A percentile compares a stretch with the other conserved stretches of the same genome.
Conservation (phyloP, 2,329 filamentous ascomycete species). For the Alternaria tenuissima region DNA sequence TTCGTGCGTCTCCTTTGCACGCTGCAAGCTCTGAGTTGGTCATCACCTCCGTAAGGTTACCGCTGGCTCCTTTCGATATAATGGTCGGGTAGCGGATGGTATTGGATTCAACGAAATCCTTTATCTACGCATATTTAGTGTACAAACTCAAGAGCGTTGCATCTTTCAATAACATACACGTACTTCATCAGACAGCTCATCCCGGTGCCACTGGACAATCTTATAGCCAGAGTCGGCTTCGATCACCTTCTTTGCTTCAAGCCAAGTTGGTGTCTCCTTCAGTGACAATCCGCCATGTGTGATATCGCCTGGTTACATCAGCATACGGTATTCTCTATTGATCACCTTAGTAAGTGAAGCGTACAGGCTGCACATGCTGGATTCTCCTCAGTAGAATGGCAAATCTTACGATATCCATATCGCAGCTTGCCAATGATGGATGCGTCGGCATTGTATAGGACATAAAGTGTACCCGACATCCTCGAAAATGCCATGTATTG, state of each 20-base stretch:
- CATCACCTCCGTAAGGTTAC: background rate
- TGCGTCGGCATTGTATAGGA: constrained; percentile 1
- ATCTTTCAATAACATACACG: too few species aligned
- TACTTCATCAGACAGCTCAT: too few species aligned
- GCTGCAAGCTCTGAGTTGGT: background rate
- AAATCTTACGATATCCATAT: constrained; percentile 1
- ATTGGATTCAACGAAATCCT: background rate
- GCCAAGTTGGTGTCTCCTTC: background rate
- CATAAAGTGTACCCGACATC: background rate
- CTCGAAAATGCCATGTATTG: background rate
- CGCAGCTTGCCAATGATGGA: constrained; percentile 1
- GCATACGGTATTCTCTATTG: too few species aligned
- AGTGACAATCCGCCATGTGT: background rate
- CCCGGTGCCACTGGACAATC: too few species aligned
- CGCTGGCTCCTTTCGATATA: background rate
- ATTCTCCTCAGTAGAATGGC: background rate
- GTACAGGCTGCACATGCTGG: constrained; percentile 5
- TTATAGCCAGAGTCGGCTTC: background rate
- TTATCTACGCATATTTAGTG: background rate
- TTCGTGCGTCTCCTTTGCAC: constrained; percentile 1
- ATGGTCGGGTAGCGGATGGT: background rate
- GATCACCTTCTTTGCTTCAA: background rate
- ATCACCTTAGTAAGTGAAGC: background rate
- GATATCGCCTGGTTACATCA: background rate
- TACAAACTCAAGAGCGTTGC: too few species aligned